These are phyloP conservation scores for Vachellia collinsii DNA, from an alignment of 306 rosid species.

Conservation along the genomic window DNA sequence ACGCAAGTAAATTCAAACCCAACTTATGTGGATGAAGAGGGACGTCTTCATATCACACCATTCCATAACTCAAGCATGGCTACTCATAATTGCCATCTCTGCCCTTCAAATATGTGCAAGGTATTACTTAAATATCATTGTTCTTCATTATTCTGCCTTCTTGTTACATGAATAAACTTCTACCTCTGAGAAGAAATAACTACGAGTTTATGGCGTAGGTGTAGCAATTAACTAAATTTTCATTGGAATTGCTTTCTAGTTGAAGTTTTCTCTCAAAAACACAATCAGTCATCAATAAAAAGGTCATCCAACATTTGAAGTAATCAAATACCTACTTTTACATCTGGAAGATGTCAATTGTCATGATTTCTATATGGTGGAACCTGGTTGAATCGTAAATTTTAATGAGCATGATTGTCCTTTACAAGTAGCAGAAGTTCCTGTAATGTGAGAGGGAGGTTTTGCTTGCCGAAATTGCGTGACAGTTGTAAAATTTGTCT, in stretches of 20 bases:
- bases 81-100: conserved; percentile 67
- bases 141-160: background rate
- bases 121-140: conserved; percentile 36
- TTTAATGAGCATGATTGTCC: background rate
- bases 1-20: conserved; percentile 67
- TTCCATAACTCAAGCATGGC: conserved; percentile 51
- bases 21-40: conserved; percentile 47
- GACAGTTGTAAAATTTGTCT: background rate
- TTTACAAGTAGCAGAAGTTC: background rate
- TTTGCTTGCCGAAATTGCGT: background rate
- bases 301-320: background rate
- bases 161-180: background rate
- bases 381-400: background rate
- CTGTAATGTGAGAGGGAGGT: background rate
- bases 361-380: background rate
- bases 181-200: too few species aligned
- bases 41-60: conserved; percentile 66
- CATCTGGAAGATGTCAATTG: background rate
- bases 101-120: conserved; percentile 88
- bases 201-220: background rate
- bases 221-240: background rate
- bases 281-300: background rate
- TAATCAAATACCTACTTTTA: conserved; percentile 4
- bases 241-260: background rate
- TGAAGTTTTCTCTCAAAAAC: background rate